These are phyloP conservation scores for Mycena albidolilacea DNA, from an alignment of 768 basidiomycete species.

Conservation along the genomic window DNA sequence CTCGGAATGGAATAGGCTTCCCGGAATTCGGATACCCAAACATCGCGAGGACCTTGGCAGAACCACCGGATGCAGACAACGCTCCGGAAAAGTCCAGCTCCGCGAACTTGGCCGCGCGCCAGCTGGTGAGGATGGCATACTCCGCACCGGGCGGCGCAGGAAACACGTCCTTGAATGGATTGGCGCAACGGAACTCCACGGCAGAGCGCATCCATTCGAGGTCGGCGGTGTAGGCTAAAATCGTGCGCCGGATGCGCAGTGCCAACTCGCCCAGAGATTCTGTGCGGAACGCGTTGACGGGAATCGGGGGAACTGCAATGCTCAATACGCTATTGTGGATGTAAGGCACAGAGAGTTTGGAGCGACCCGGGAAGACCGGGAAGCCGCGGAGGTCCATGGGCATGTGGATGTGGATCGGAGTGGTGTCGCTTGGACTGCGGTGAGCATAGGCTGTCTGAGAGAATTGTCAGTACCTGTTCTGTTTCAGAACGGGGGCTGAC, in stretches of 20 bases:
- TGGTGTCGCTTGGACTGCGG: background rate
- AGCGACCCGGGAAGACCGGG: background rate
- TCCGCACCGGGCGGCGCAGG: background rate
- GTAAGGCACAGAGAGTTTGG: background rate
- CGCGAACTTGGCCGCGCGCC: background rate
- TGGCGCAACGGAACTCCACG: background rate
- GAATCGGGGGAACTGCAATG: background rate
- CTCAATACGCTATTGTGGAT: background rate
- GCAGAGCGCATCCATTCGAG: background rate
- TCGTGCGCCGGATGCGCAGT: background rate
- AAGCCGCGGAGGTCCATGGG: background rate
- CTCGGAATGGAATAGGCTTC: background rate
- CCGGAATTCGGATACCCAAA: background rate
- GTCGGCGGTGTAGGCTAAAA: background rate
- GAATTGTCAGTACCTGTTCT: background rate
- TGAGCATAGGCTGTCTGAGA: background rate
- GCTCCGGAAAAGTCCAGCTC: background rate
- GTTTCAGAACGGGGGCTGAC: background rate
- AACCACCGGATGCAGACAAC: background rate
- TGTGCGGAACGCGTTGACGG: background rate
- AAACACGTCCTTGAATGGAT: background rate
- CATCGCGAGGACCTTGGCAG: background rate
- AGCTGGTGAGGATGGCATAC: background rate
- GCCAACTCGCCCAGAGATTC: background rate
- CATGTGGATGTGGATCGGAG: background rate